Conservation (phyloP, 2,329 filamentous ascomycete genomes). For the Fusarium sp. region DNA sequence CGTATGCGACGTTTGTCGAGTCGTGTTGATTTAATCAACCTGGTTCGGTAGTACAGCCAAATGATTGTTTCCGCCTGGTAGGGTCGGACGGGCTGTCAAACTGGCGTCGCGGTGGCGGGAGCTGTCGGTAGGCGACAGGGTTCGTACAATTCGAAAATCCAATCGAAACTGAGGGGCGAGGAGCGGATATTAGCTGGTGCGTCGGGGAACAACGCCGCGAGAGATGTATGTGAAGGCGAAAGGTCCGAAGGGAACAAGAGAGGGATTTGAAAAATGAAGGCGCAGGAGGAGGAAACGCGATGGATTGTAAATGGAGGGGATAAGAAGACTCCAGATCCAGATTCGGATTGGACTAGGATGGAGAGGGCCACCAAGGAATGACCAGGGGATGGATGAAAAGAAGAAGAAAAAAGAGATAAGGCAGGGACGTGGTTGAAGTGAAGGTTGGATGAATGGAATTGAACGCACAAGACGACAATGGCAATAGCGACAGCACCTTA, state of each 20-base stretch:
- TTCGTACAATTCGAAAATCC: constrained; percentile 33
- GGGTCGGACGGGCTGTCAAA: constrained; percentile 36
- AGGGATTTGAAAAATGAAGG: constrained; percentile 32
- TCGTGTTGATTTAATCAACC: constrained; percentile 20
- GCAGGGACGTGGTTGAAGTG: constrained; percentile 27
- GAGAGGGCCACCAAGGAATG: constrained; percentile 33
- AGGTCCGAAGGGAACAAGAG: constrained; percentile 17
- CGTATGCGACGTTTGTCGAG: constrained; percentile 24
- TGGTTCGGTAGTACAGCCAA: constrained; percentile 29
- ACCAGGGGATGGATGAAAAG: constrained; percentile 34
- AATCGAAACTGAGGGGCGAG: constrained; percentile 35
- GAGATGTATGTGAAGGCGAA: constrained; percentile 19
- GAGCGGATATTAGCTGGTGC: constrained; percentile 25
- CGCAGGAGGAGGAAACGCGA: constrained; percentile 33
- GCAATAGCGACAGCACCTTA: neutral
- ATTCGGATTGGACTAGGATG: constrained; percentile 33
- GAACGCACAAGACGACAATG: constrained; percentile 8
- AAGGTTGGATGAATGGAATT: constrained; percentile 26
- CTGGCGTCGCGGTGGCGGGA: constrained; percentile 36
- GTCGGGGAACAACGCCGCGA: constrained; percentile 10
- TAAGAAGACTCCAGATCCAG: constrained; percentile 34
- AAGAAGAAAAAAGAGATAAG: constrained; percentile 29
- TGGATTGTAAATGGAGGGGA: constrained; percentile 33
- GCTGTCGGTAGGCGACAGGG: constrained; percentile 36
- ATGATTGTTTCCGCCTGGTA: constrained; percentile 32